These are phyloP conservation scores for Collybiopsis luxurians DNA, from an alignment of 768 basidiomycete genomes.

Conservation along the genomic window DNA sequence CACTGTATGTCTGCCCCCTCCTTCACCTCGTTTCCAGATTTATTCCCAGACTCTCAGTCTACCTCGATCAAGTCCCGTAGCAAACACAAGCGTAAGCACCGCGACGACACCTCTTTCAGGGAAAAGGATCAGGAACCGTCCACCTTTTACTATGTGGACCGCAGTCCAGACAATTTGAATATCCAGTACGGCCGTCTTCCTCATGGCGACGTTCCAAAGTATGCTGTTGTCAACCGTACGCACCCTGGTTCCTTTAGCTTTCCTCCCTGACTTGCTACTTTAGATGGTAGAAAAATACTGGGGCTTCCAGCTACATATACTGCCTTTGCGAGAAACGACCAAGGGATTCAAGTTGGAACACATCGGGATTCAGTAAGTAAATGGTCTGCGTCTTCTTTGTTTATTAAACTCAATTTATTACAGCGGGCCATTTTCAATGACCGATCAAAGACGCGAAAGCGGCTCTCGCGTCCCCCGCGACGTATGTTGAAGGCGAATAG, in stretches of 20 bases:
- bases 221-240: constrained; percentile 59
- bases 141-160: constrained; percentile 58
- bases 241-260: constrained; percentile 8
- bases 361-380: constrained; percentile 39
- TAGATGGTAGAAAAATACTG: constrained; percentile 61
- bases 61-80: constrained; percentile 23
- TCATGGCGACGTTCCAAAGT: constrained; percentile 63
- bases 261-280: constrained; percentile 13
- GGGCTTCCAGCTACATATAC: constrained; percentile 55
- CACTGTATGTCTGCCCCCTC: constrained; percentile 46
- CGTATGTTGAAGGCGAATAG: constrained; percentile 42
- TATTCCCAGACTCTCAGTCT: constrained; percentile 63
- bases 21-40: constrained; percentile 59
- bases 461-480: constrained; percentile 52
- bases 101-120: background rate
- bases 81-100: constrained; percentile 16
- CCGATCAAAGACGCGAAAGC: constrained; percentile 53
- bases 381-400: background rate
- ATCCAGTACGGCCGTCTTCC: constrained; percentile 66
- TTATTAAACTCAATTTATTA: background rate
- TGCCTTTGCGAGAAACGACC: constrained; percentile 40
- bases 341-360: constrained; percentile 58
- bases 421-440: constrained; percentile 15
- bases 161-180: constrained; percentile 64
- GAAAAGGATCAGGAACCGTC: constrained; percentile 14